Evolutionary conservation across 2,329 filamentous ascomycete genomes (phyloP).

Genomic region (Xylaria sp.): DNA sequence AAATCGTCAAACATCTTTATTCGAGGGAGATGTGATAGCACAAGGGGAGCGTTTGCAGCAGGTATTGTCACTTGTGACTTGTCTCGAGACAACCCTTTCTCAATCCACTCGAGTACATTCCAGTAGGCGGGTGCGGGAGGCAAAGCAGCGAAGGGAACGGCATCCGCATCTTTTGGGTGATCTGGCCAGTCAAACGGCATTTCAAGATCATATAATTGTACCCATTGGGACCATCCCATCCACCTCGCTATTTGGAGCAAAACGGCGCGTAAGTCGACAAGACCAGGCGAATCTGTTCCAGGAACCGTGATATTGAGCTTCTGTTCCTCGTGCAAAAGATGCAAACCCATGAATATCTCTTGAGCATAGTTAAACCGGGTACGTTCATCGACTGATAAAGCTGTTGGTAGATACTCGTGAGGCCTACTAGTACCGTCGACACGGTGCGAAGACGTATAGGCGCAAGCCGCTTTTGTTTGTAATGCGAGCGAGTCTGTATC

Average conservation of each 20-base stretch:
- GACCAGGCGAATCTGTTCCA: slow-evolving; percentile 57
- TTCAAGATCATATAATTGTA: slow-evolving; percentile 62
- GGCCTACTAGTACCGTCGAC: slow-evolving; percentile 65
- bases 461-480: slow-evolving; percentile 69
- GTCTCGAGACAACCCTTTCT: slow-evolving; percentile 55
- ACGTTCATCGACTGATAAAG: slow-evolving; percentile 62
- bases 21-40: slow-evolving; percentile 65
- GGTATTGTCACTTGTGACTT: slow-evolving; percentile 38
- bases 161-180: slow-evolving; percentile 20
- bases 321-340: slow-evolving; percentile 88
- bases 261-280: slow-evolving; percentile 72
- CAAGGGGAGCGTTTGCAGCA: slow-evolving; percentile 37
- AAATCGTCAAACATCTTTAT: slow-evolving; percentile 77
- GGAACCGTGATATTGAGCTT: slow-evolving; percentile 76
- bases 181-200: slow-evolving; percentile 59
- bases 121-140: slow-evolving; percentile 49
- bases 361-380: slow-evolving; percentile 70
- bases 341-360: slow-evolving; percentile 79
- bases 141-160: slow-evolving; percentile 21
- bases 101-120: slow-evolving; percentile 65
- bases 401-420: slow-evolving; percentile 74
- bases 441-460: slow-evolving; percentile 71
- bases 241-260: slow-evolving; percentile 84
- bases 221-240: slow-evolving; percentile 75
- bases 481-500: slow-evolving; percentile 57